Evolutionary conservation across 1,284 basidiomycete species (phyloP).

Genomic region (Moesziomyces aphidis): DNA sequence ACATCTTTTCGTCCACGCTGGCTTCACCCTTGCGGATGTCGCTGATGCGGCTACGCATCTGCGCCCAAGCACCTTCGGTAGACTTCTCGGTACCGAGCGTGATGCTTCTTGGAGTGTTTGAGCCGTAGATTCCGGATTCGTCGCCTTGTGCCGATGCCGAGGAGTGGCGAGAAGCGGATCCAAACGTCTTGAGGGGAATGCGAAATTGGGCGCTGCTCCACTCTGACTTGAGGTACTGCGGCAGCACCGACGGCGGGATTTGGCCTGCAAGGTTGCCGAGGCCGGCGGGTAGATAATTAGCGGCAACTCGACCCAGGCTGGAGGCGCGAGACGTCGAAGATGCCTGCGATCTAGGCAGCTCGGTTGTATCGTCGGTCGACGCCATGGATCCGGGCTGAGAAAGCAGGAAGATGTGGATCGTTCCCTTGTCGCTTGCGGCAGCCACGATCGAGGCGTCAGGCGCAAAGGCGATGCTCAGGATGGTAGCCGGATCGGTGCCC

Average conservation of each 20-base stretch:
- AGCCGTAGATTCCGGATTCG: constrained; percentile 10
- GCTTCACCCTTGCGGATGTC: constrained; percentile 59
- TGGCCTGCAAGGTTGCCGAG: constrained; percentile 42
- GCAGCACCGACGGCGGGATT: constrained; percentile 52
- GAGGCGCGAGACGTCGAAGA: constrained; percentile 20
- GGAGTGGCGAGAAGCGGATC: constrained; percentile 32
- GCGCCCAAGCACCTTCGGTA: constrained; percentile 61
- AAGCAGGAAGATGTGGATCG: constrained; percentile 59
- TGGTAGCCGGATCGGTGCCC: constrained; percentile 54
- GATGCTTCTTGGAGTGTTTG: constrained; percentile 1
- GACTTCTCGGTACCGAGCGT: constrained; percentile 37
- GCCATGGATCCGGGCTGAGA: background rate
- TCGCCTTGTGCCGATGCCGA: constrained; percentile 7
- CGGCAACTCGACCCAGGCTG: constrained; percentile 31
- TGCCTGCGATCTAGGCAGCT: background rate
- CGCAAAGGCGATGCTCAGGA: constrained; percentile 56
- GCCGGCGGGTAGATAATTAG: constrained; percentile 45
- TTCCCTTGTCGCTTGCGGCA: constrained; percentile 62
- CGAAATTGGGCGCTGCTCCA: constrained; percentile 61
- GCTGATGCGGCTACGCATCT: constrained; percentile 54
- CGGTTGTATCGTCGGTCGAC: background rate
- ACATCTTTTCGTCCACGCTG: constrained; percentile 54
- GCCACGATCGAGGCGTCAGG: constrained; percentile 50
- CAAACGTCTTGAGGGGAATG: constrained; percentile 55
- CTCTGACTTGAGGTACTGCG: constrained; percentile 57